Percentiles rank a stretch among this genome's conserved stretches.
Evolutionary conservation across 2,329 filamentous ascomycete species (phyloP).

Genomic region (Botryotinia narcissicola): DNA sequence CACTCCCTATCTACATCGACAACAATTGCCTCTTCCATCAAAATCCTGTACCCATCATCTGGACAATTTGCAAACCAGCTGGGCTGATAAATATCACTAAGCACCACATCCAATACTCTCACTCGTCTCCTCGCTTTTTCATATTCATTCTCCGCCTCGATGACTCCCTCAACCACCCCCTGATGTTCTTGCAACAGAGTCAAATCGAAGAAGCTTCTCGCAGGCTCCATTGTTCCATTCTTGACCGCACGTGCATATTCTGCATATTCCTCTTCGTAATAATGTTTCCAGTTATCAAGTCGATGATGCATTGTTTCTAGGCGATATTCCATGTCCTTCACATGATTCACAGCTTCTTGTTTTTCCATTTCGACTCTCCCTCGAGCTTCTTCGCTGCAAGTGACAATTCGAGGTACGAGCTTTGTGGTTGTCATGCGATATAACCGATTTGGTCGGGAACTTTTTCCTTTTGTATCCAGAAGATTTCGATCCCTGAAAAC

Average conservation of each 20-base stretch:
- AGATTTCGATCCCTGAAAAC: background rate
- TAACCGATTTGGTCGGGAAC: background rate
- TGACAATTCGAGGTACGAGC: background rate
- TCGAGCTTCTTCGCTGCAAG: background rate
- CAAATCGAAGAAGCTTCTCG: constrained; percentile 24
- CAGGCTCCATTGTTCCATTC: background rate
- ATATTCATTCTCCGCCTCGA: constrained; percentile 21
- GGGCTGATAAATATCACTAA: constrained; percentile 20
- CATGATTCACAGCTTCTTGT: constrained; percentile 8
- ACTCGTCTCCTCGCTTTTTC: constrained; percentile 9
- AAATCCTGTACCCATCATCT: constrained; percentile 28
- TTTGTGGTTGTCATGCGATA: background rate
- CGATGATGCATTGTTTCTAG: constrained; percentile 16
- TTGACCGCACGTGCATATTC: constrained; percentile 11
- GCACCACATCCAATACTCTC: constrained; percentile 18
- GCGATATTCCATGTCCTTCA: background rate
- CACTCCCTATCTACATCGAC: constrained; percentile 22
- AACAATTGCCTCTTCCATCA: constrained; percentile 23
- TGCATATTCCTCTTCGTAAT: constrained; percentile 19
- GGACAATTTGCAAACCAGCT: constrained; percentile 23
- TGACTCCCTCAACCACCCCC: constrained; percentile 11
- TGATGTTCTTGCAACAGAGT: constrained; percentile 18
- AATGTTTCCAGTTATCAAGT: constrained; percentile 20
- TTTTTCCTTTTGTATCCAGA: background rate
- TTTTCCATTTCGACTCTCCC: background rate